Evolutionary conservation across 176 grass and related monocot genomes (phyloP), one percentile per base, ranked within the genome.

Genomic region (Triticum dicoccoides): DNA sequence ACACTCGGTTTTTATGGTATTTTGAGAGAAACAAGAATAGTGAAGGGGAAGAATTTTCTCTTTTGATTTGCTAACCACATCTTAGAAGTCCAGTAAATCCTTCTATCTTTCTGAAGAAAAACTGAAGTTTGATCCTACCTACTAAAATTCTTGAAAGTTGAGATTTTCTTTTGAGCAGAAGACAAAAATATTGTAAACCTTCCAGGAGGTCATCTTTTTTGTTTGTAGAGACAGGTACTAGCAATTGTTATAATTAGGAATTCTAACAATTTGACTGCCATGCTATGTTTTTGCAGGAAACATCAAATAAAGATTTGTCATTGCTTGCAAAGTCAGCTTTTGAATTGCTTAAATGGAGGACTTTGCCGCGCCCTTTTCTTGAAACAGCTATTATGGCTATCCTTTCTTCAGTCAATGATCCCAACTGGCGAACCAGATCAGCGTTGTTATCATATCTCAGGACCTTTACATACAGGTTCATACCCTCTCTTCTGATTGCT

Each of bases 251-350:
- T 71, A 73, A 51, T 37, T 29, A 49, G 68, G 4, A 11, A 49
- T 61, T 86, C 56, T 42, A 29, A 58, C 24, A 81, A 14, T 81
- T 89, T 61, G 6, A 59, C 14, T 18, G 37, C 5, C 33, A 18
- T 86, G n/a, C 82, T 38, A 11, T 38, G 9, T 85, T 45, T 82
- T 83, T 62, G 23, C 76, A 98, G 96, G 96, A 98, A 94, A 96
- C 90, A 89, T 96, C 96, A 87, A 96, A 94, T 30, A 96, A 98
- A 87, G 90, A 98, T 71, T 91, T 98, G 77, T 96, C 93, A n/a
- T 89, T 90, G 66, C 91, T 96, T 8, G 90, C 96, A 65, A 98
- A 98, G 83, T 85, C 96, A 59, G 86, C 93, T 86, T 98, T 98
- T 89, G 90, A 94, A 87, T 84, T 98, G 84, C 78, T 98, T 9